Base-by-base conservation (phyloP, 2,329 filamentous ascomycete species). In the Sodiomyces alkalinus region DNA sequence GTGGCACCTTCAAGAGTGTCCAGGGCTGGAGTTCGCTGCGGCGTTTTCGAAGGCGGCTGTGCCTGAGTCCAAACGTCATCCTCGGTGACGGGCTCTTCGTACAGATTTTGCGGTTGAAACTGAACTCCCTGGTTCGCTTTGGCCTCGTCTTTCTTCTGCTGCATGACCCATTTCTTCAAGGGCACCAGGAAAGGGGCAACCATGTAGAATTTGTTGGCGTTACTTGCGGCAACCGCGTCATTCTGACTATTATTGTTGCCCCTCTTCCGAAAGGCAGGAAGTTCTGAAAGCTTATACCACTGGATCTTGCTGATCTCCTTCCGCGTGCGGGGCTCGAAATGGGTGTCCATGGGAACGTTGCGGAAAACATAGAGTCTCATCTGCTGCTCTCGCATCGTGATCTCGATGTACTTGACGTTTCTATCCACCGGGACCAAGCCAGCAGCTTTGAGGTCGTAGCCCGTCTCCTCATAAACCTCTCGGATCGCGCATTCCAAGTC, bases 291-390 rank as follows among this genome's bases (percentile, higher is more conserved):
- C 41, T 75, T 82, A 56, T 92, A 94, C 90, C 90, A 98, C 47
- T 82, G 64, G 34, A 98, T 93, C 54, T 83, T 92, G 54, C 87
- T 92, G 46, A 98, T 98, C 52, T 98, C 92, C 52, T 96, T 96
- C 31, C 92, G 68, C 5, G 90, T 96, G 41, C 76, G 76, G 4
- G 92, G 82, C 50, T 87, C 80, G 46, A 98, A 98, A 34, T 74
- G 52, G 1, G 83, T 87, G 42, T 93, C 76, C 62, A 80, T 80
- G 10, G 85, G 81, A 3, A 98, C 74, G 37, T 85, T 75, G 29
- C 83, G 74, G 48, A 98, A 92, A 27, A 96, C 80, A 47, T 90
- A 98, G 19, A 98, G 67, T 37, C 80, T 72, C 57, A 98, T 77
- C 48, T 94, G 82, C 54, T 96, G 87, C 48, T 93, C 83, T 42